A percentile compares a stretch with the other conserved stretches of the same genome.
Evolutionary conservation across 2,329 filamentous ascomycete species (phyloP).

Genomic region (Alternaria incomplexa): DNA sequence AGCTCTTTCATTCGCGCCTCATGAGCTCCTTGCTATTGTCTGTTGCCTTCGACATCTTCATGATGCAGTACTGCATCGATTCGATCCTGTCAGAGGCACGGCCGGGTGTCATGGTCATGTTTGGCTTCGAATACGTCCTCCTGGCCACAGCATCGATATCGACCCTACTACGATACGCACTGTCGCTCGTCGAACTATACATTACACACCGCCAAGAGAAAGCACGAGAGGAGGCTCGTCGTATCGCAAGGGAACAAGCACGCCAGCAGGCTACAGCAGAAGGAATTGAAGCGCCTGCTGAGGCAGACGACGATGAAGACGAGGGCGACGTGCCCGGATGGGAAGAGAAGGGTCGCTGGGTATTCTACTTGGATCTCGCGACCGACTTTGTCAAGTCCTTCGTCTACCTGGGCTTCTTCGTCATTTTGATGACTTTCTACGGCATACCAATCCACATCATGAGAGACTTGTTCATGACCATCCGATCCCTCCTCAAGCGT

Average conservation of each 20-base stretch:
- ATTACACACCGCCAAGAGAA: constrained; percentile 77
- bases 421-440: constrained; percentile 91
- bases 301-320: constrained; percentile 78
- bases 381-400: constrained; percentile 90
- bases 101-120: constrained; percentile 99
- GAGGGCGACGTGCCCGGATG: constrained; percentile 95
- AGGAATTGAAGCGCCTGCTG: constrained; percentile 45
- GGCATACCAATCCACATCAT: constrained; percentile 96
- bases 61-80: constrained; percentile 81
- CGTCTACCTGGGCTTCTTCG: constrained; percentile 91
- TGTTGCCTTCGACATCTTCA: constrained; percentile 76
- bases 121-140: constrained; percentile 95
- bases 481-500: constrained; percentile 87
- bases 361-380: constrained; percentile 84
- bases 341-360: constrained; percentile 93
- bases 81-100: constrained; percentile 85
- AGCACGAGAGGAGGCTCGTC: constrained; percentile 58
- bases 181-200: constrained; percentile 78
- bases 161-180: constrained; percentile 76
- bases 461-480: constrained; percentile 91
- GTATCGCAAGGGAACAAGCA: constrained; percentile 66
- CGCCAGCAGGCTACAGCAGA: constrained; percentile 61
- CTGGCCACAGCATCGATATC: constrained; percentile 80
- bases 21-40: constrained; percentile 80
- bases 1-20: constrained; percentile 84